phyloP scores from a whole-genome alignment of 352 stramenopile species.

The Globisporangium heterothallicum region DNA sequence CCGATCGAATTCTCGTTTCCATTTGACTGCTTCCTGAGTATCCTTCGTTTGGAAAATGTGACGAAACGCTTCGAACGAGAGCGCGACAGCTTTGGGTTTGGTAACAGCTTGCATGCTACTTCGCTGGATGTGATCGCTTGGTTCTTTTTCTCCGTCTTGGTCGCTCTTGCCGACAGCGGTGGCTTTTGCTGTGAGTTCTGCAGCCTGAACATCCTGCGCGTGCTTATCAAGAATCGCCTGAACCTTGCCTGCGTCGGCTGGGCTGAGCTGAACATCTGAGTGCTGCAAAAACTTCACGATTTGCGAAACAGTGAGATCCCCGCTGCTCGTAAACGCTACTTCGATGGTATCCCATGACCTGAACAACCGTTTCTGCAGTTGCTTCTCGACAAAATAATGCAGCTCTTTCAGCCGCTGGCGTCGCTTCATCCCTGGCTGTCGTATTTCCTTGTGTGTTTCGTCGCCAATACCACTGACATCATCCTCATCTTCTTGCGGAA shows the following conservation, averaged over 20 bases:
- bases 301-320: constrained; percentile 55
- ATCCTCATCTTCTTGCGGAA: constrained; percentile 17
- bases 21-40: constrained; percentile 34
- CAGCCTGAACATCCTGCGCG: neutral
- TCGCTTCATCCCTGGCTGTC: constrained; percentile 38
- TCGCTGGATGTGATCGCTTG: neutral
- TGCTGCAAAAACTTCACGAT: constrained; percentile 70
- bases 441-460: neutral
- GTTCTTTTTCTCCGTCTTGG: neutral
- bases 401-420: constrained; percentile 53
- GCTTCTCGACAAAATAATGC: constrained; percentile 54
- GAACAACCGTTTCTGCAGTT: constrained; percentile 63
- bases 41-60: constrained; percentile 63
- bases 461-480: constrained; percentile 11
- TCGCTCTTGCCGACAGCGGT: too few relatives aligned
- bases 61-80: constrained; percentile 63
- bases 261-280: constrained; percentile 62
- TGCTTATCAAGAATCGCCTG: constrained; percentile 57
- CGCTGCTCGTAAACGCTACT: constrained; percentile 55
- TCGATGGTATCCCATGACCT: constrained; percentile 71
- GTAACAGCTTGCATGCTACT: neutral
- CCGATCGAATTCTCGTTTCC: constrained; percentile 68
- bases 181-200: neutral
- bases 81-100: constrained; percentile 14
- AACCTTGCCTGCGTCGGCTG: constrained; percentile 48